Base-by-base conservation (phyloP, 768 basidiomycete genomes). In the Daedaleopsis nitida region DNA sequence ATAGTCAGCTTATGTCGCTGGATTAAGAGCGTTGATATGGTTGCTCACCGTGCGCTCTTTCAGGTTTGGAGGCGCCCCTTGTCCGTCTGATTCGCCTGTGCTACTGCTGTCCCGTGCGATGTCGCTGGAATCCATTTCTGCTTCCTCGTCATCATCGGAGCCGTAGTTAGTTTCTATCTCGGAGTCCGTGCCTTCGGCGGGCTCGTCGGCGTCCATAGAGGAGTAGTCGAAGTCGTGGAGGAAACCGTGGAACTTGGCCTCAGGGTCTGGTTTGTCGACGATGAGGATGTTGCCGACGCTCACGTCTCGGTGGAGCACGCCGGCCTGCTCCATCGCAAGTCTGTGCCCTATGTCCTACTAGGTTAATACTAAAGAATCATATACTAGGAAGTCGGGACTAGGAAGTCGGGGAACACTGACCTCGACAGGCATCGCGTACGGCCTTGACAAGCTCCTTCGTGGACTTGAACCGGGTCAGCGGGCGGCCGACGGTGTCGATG, bases 221-320 rank as follows among this genome's bases (percentile, higher is more conserved):
- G 44, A 9, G 34, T 39, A 57, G 35, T 57, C 56, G 13, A 47
- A 58, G 35, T 62, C 51, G 17, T 58, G 55, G 19, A 62, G 38
- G 52, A 62, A 58, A 11, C 58, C 58, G 10, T 11, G 11, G 8
- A 34, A 57, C 32, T 21, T 21, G 0, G 49, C 50, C 23, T 35
- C 34, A 14, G 17, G 5, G 11, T 52, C 42, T 4, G 39, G 38
- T 7, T 32, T 21, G 27, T 44, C 50, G 0, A 27, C 45, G 45
- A 69, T 65, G 23, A 69, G 57, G 27, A 69, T 62, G 23, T 69
- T 69, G 13, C 55, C 55, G 3, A 56, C 54, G 35, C 66, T 69
- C 34, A 69, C 43, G 37, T 69, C 68, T 1, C 66, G 53, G 32
- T 66, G 68, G 7, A 69, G 27, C 12, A 69, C 45, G 0, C 52